A percentile compares a stretch with the other conserved stretches of the same genome.
phyloP scores from a whole-genome alignment of 352 stramenopile species.

The Phytophthora agathidicida region DNA sequence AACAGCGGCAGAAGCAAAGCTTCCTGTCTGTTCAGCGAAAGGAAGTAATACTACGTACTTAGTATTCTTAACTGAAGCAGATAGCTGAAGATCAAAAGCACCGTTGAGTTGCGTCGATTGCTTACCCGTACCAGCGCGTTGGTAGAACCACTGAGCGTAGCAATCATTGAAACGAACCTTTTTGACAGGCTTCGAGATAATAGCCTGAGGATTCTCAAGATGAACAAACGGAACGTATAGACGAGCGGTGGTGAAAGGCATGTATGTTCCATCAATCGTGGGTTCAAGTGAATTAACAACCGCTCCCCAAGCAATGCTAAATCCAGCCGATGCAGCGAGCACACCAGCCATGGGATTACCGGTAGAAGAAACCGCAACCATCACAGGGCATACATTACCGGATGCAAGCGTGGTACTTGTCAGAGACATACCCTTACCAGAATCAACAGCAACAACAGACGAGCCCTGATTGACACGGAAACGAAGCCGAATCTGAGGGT shows the following conservation, averaged over 20 bases:
- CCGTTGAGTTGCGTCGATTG: not conserved
- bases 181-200: slow-evolving; percentile 1
- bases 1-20: not conserved
- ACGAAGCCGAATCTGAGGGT: slow-evolving; percentile 5
- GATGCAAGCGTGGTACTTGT: not conserved
- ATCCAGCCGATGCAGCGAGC: not conserved
- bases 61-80: slow-evolving; percentile 3
- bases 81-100: slow-evolving; percentile 1
- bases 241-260: not conserved
- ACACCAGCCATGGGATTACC: slow-evolving; percentile 1
- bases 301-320: slow-evolving; percentile 1
- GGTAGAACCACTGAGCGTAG: slow-evolving; percentile 12
- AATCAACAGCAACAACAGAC: not conserved
- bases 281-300: slow-evolving; percentile 7
- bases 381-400: not conserved
- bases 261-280: not conserved
- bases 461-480: slow-evolving; percentile 10
- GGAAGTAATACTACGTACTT: not conserved
- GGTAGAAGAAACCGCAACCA: not conserved
- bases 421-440: not conserved
- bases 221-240: slow-evolving; percentile 7
- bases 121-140: not conserved
- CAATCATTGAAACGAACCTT: slow-evolving; percentile 10
- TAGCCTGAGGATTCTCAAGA: slow-evolving; percentile 2
- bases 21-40: not conserved